Base-by-base conservation (phyloP, 345 rosid genomes). In the Bruguiera gymnorhiza region DNA sequence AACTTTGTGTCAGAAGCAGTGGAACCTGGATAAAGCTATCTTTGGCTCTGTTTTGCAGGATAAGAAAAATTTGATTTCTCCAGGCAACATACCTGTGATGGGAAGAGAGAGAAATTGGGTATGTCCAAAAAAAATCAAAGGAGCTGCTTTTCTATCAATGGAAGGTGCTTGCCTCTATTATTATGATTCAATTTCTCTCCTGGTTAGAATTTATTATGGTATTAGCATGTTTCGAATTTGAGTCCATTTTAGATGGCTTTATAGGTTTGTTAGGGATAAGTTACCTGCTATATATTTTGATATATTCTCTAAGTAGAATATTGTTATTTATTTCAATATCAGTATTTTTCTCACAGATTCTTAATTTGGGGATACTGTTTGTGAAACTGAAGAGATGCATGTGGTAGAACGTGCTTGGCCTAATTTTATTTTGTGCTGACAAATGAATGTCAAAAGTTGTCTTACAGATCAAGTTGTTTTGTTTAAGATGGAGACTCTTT, bases 111-210 rank as follows among this genome's bases (percentile, higher is more conserved):
- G 75, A 87, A 83, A 78, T 69, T 68, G 66, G 89, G 80, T 53
- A 73, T 74, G 37, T 52, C 78, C 19, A 56, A 73, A 72, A 75
- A 6, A 8, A 74, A 62, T 26, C 67, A 62, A 84, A 72, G 97
- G 97, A 71, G 98, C 96, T 78, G 90, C 87, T 76, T 85, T 94
- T 78, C 89, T 94, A 88, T 77, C 82, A 96, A 52, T 96, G 98
- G 81, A 94, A 89, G 95, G 98, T 89, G 66, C 60, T 8, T 43
- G 23, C 31, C 50, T 63, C 8, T 63, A 56, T 65, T 65, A 18
- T 9, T 34, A 32, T 10, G 18, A 37, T 6, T 57, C 16, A 48
- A 50, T 20, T 4, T 72, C 10, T 16, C 32, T 16, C 37, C 27
- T 26, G 11, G 37, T 53, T 27, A 23, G 36, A 52, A 62, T 8